Conservation (phyloP, 495 filamentous ascomycete species). For the Amphirosellinia nigrospora region DNA sequence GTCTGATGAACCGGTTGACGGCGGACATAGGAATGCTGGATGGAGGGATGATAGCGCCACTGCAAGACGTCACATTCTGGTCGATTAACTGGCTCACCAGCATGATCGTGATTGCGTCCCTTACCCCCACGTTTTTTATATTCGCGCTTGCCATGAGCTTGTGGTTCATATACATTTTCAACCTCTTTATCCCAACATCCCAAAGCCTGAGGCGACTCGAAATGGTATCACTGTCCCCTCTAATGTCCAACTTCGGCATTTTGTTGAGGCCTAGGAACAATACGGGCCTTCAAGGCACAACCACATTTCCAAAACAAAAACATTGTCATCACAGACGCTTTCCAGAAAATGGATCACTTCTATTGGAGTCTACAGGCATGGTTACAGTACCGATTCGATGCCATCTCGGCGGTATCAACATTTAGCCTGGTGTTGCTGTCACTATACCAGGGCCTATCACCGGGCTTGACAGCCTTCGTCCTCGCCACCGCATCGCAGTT, state of each 20-base stretch:
- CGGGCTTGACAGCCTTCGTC: conserved; percentile 79
- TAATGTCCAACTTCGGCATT: conserved; percentile 86
- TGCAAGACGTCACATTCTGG: conserved; percentile 68
- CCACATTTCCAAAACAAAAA: conserved; percentile 75
- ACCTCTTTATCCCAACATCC: conserved; percentile 78
- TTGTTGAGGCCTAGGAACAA: conserved; percentile 78
- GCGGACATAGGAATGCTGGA: conserved; percentile 85
- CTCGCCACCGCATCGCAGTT: conserved; percentile 66
- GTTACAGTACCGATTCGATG: conserved; percentile 79
- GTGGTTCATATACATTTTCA: conserved; percentile 70
- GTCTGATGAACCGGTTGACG: conserved; percentile 86
- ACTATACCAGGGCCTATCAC: conserved; percentile 68
- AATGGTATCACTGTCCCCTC: conserved; percentile 80
- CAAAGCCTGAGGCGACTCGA: conserved; percentile 82
- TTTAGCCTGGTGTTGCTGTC: conserved; percentile 74
- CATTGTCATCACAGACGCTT: conserved; percentile 76
- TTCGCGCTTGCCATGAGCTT: conserved; percentile 68
- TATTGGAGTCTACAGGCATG: conserved; percentile 87
- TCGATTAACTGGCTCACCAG: conserved; percentile 73
- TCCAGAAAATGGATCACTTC: conserved; percentile 93
- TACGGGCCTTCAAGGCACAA: conserved; percentile 76
- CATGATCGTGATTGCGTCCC: conserved; percentile 73
- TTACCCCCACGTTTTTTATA: conserved; percentile 75
- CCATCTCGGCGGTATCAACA: conserved; percentile 70
- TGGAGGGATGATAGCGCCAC: conserved; percentile 73